Percentiles rank a stretch among this genome's conserved stretches.
phyloP scores from a whole-genome alignment of 768 basidiomycete species.

The Rhodotorula toruloides region DNA sequence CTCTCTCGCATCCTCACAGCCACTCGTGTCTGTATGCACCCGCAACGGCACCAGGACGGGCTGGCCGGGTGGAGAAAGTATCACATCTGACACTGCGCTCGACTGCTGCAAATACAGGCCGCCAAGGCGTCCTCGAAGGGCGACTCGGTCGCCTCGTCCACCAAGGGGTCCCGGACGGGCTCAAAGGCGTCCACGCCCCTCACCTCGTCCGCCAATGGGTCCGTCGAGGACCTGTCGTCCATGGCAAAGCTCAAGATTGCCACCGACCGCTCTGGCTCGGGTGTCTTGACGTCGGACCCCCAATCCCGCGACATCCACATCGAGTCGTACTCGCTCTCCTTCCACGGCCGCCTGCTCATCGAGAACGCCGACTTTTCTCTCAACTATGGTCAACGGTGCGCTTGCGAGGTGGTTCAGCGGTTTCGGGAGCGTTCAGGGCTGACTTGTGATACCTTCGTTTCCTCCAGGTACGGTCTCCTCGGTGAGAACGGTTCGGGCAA shows the following conservation, averaged over 20 bases:
- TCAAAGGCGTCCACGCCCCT: conserved; percentile 69
- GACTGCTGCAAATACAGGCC: conserved; percentile 48
- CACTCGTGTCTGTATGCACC: background rate
- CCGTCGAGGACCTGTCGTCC: conserved; percentile 64
- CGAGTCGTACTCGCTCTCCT: conserved; percentile 87
- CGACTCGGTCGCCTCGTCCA: conserved; percentile 47
- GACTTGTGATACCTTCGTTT: background rate
- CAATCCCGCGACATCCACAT: conserved; percentile 97
- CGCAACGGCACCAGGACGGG: background rate
- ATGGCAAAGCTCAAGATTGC: conserved; percentile 88
- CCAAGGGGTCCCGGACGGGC: conserved; percentile 52
- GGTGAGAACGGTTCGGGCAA: conserved; percentile 99
- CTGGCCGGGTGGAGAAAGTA: too few species aligned
- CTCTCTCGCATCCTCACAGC: background rate
- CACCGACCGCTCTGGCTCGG: conserved; percentile 76
- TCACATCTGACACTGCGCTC: background rate
- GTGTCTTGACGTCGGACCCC: conserved; percentile 84
- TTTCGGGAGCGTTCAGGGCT: background rate
- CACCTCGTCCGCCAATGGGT: conserved; percentile 74
- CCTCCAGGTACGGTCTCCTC: conserved; percentile 70
- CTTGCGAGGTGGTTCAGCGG: background rate
- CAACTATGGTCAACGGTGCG: conserved; percentile 72
- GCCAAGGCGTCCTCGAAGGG: conserved; percentile 54
- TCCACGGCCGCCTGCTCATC: conserved; percentile 77
- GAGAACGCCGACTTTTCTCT: conserved; percentile 64